Evolutionary conservation across 192 early-diverging fungal species (phyloP).

Genomic region (Oehlia diaphana): DNA sequence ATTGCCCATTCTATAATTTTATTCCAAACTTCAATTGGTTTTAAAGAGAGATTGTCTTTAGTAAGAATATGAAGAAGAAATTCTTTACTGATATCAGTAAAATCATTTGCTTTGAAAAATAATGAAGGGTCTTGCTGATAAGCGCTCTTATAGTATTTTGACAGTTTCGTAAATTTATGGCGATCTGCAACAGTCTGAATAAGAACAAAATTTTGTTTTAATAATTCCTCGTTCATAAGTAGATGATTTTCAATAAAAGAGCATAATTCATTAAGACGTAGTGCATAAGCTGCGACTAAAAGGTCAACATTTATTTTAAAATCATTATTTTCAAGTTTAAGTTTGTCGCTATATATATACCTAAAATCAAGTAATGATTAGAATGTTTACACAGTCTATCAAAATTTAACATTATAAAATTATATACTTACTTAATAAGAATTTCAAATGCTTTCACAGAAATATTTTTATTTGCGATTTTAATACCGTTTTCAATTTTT

Average conservation of each 20-base stretch:
- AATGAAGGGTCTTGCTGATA: not conserved
- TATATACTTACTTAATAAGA: not conserved
- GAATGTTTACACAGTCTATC: not conserved
- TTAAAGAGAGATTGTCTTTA: not conserved
- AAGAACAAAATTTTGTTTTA: not conserved
- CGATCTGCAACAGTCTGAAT: not conserved
- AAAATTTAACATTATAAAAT: no score
- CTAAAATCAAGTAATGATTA: not conserved
- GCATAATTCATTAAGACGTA: not conserved
- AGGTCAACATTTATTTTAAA: not conserved
- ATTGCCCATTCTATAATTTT: slow-evolving; percentile 5
- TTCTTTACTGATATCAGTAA: not conserved
- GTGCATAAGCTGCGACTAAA: not conserved
- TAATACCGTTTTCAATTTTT: not conserved
- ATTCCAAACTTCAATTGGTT: not conserved
- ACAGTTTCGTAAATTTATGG: not conserved
- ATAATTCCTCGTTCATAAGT: not conserved
- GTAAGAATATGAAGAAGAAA: not conserved
- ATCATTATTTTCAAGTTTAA: not conserved
- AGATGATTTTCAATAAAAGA: not conserved
- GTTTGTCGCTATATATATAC: not conserved
- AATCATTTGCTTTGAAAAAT: not conserved
- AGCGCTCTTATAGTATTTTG: not conserved
- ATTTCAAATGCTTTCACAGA: not conserved
- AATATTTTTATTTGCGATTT: not conserved